Evolutionary conservation across 257 asterid genomes (phyloP), one percentile per base, ranked within the genome.

Genomic region (Petunia axillaris): DNA sequence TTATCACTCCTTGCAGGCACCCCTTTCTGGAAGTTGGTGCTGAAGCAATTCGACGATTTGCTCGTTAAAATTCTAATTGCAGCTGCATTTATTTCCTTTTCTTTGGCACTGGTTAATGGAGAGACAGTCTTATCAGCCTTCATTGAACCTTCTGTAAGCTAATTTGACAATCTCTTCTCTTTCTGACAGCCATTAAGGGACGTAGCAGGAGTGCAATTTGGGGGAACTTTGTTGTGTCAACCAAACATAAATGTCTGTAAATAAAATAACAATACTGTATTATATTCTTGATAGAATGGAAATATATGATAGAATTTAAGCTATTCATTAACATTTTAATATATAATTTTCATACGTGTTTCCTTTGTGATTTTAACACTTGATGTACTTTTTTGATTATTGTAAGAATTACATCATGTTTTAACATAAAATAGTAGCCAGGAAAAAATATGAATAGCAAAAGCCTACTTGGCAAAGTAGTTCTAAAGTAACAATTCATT

Each of bases 11-110:
- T 71, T 84, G 85, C 90, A 95, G 98, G 94, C 84, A 96, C 97
- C 35, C 96, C 97, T 54, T 96, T 96, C 82, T 96, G 99, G 99
- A 90, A 84, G 87, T 86, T 96, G 87, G 97, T 96, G 80, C 88
- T 96, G 88, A 96, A 94, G 90, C 99, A 96, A 84, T 96, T 96
- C 85, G 98, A 96, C 70, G 99, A 96, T 90, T 91, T 96, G 86
- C 97, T 96, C 83, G 99, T 96, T 78, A 96, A 96, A 93, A 94
- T 94, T 86, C 86, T 96, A 83, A 96, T 94, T 84, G 98, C 88
- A 79, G 97, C 99, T 80, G 99, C 99, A 76, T 52, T 90, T 66
- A 87, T 96, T 81, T 96, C 99, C 81, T 94, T 96, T 86, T 59
- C 92, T 73, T 89, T 96, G 91, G 99, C 99, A 75, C 82, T 96